Percentiles rank a stretch among this genome's conserved stretches.
These are phyloP conservation scores for Rhododendron griersonianum DNA, from an alignment of 148 eudicot species.

Conservation along the genomic window DNA sequence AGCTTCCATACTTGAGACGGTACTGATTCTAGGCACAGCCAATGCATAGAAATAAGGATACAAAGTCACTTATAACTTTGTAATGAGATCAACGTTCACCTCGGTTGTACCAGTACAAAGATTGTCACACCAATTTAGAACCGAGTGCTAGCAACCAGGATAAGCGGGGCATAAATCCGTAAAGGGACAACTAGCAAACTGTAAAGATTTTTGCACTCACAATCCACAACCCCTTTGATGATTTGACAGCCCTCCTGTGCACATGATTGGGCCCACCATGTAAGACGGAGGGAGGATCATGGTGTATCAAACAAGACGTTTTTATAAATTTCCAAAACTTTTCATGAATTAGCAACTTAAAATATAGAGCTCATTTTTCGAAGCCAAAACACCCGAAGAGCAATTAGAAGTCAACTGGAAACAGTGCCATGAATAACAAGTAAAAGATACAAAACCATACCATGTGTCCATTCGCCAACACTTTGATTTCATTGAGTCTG, in stretches of 20 bases:
- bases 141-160: neutral
- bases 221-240: conserved; percentile 1
- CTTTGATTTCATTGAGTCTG: neutral
- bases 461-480: neutral
- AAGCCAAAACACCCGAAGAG: neutral
- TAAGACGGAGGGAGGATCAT: neutral
- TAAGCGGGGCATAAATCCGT: neutral
- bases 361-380: neutral
- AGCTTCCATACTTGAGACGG: neutral
- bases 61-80: neutral
- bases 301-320: neutral
- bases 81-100: neutral
- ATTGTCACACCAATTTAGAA: neutral
- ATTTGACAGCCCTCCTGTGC: neutral
- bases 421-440: neutral
- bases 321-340: neutral
- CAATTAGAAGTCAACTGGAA: neutral
- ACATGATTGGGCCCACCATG: neutral
- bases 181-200: neutral
- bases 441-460: neutral
- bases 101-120: neutral
- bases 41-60: neutral
- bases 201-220: neutral
- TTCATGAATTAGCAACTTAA: neutral
- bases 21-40: neutral